phyloP scores from a whole-genome alignment of 345 rosid genomes.

The Aegle marmelos region DNA sequence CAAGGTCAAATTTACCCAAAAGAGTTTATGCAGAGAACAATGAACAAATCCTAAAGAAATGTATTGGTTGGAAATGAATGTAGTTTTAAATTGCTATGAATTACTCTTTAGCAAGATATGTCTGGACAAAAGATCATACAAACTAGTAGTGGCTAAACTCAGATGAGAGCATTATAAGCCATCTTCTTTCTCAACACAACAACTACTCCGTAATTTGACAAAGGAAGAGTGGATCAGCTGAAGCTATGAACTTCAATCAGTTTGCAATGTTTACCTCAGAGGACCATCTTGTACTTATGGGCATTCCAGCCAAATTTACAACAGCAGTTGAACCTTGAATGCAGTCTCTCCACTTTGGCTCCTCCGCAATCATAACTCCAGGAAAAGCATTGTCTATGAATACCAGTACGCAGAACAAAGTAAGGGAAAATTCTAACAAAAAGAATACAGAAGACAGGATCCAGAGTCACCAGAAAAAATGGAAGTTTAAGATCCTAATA shows the following conservation, averaged over 20 bases:
- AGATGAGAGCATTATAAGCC: background rate
- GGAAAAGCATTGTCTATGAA: slow-evolving; percentile 65
- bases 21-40: background rate
- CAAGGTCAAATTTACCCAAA: background rate
- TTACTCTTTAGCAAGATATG: background rate
- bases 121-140: background rate
- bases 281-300: slow-evolving; percentile 95
- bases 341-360: slow-evolving; percentile 68
- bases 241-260: background rate
- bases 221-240: background rate
- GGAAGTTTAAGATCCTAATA: background rate
- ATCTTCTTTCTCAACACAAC: background rate
- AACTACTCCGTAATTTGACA: background rate
- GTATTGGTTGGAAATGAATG: background rate
- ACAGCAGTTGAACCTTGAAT: slow-evolving; percentile 78
- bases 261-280: slow-evolving; percentile 53
- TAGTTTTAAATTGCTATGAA: background rate
- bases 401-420: slow-evolving; percentile 10
- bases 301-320: slow-evolving; percentile 90
- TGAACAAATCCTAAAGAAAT: background rate
- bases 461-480: background rate
- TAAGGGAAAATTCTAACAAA: background rate
- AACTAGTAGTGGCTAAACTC: background rate
- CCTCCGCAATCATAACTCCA: slow-evolving; percentile 68
- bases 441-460: background rate